These are phyloP conservation scores for Fusarium domesticum DNA, from an alignment of 2,329 filamentous ascomycete species.

Conservation along the genomic window DNA sequence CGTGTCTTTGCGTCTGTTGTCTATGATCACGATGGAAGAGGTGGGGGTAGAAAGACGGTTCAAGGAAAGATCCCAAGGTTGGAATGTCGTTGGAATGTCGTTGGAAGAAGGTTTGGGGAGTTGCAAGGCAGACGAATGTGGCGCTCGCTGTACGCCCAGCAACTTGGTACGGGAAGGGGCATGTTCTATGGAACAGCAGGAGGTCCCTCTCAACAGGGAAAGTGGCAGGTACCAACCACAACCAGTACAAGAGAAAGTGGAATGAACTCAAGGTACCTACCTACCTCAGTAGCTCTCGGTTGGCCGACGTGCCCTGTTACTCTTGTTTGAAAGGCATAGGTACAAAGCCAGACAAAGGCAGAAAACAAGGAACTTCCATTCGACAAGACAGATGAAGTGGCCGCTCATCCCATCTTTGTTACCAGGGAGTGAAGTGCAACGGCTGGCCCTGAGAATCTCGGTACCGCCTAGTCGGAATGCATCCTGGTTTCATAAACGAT, in stretches of 20 bases:
- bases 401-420: constrained; percentile 18
- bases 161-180: constrained; percentile 9
- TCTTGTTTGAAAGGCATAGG: too few relatives aligned
- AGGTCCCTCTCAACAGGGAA: too few relatives aligned
- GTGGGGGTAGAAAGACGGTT: not conserved
- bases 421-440: constrained; percentile 14
- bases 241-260: too few relatives aligned
- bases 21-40: constrained; percentile 1
- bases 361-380: constrained; percentile 3
- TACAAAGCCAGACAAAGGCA: constrained; percentile 4
- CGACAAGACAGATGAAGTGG: constrained; percentile 12
- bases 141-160: constrained; percentile 17
- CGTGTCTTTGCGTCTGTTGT: too few relatives aligned
- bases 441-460: constrained; percentile 19
- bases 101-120: constrained; percentile 27
- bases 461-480: constrained; percentile 25
- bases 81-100: constrained; percentile 6
- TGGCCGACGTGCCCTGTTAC: too few relatives aligned
- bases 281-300: too few relatives aligned
- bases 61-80: constrained; percentile 1
- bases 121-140: constrained; percentile 15
- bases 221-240: too few relatives aligned
- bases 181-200: not conserved
- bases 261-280: too few relatives aligned
- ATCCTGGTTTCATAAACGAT: too few relatives aligned